Base-by-base conservation (phyloP, 306 rosid genomes). In the Rosa multiflora region DNA sequence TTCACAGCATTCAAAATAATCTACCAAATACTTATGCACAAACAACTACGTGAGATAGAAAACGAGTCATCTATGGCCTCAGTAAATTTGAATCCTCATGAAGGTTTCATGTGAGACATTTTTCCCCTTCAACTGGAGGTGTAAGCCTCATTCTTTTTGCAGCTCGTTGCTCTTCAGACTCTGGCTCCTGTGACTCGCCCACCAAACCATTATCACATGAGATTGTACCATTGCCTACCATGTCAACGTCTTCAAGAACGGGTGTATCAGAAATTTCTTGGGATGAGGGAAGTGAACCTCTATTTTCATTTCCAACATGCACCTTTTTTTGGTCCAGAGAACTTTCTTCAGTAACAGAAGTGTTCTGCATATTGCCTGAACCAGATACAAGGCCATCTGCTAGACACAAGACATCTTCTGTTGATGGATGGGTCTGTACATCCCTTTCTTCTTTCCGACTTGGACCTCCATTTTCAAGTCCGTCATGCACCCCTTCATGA, bases 101-200 rank as follows among this genome's bases (percentile, higher is more conserved):
- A 6, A 56, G 56, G 61, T 81, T 62, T 74, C 76, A 32, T 18
- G 20, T 5, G 8, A 64, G 67, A n/a, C 53, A 39, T 26, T 64
- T 76, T 49, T 63, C 81, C 69, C 64, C 81, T 72, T 85, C 79
- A 15, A 5, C 44, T 47, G 81, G 76, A 59, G 75, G 70, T 52
- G 74, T 49, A 70, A 79, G 78, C 74, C 78, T 82, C 73, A 76
- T 79, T 82, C 80, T 88, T 83, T 93, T 91, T 4, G 90, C 86
- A 76, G 93, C 83, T 18, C 29, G 90, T 78, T 88, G 86, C 82
- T 82, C 94, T 71, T 70, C 75, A 64, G 32, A 46, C 53, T 82
- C 80, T 13, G 21, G 80, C 81, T 82, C 91, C 72, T 67, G 74
- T 40, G 49, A 68, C 74, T 85, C 76, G 32, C 83, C 79, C 79